These are phyloP conservation scores for Letharia columbiana DNA, from an alignment of 495 filamentous ascomycete species.

Conservation along the genomic window DNA sequence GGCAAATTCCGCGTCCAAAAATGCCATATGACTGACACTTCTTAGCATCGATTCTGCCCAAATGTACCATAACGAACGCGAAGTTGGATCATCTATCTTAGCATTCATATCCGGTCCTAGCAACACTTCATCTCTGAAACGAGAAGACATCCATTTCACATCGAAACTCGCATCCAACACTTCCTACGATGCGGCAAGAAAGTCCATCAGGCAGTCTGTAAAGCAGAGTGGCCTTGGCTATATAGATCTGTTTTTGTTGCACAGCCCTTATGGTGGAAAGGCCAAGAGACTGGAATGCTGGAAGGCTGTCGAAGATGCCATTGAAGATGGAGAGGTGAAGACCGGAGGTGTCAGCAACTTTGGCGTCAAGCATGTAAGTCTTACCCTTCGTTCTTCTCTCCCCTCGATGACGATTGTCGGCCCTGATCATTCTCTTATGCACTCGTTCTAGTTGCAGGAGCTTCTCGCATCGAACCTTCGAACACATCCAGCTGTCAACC, in stretches of 20 bases:
- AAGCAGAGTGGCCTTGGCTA: slow-evolving; percentile 49
- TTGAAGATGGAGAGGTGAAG: slow-evolving; percentile 49
- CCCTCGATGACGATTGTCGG: background rate
- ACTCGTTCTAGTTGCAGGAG: slow-evolving; percentile 46
- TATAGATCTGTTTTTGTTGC: slow-evolving; percentile 63
- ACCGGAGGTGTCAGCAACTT: slow-evolving; percentile 60
- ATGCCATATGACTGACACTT: background rate
- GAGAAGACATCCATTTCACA: slow-evolving; percentile 59
- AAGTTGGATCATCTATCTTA: slow-evolving; percentile 49
- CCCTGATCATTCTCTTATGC: slow-evolving; percentile 5
- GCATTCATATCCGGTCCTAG: slow-evolving; percentile 36
- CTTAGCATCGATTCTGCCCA: slow-evolving; percentile 52
- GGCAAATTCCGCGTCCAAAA: background rate
- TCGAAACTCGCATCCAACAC: slow-evolving; percentile 53
- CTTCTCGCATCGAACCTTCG: slow-evolving; percentile 46
- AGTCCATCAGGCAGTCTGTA: slow-evolving; percentile 47
- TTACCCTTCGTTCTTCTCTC: background rate
- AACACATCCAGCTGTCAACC: slow-evolving; percentile 52
- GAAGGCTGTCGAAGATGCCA: slow-evolving; percentile 57
- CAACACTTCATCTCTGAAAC: slow-evolving; percentile 38
- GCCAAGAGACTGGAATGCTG: slow-evolving; percentile 52
- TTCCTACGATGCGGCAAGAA: slow-evolving; percentile 48
- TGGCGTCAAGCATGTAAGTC: slow-evolving; percentile 54
- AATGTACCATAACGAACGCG: slow-evolving; percentile 54
- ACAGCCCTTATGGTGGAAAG: slow-evolving; percentile 56